phyloP scores from a whole-genome alignment of 768 basidiomycete species.

The Boletus coccyginus region DNA sequence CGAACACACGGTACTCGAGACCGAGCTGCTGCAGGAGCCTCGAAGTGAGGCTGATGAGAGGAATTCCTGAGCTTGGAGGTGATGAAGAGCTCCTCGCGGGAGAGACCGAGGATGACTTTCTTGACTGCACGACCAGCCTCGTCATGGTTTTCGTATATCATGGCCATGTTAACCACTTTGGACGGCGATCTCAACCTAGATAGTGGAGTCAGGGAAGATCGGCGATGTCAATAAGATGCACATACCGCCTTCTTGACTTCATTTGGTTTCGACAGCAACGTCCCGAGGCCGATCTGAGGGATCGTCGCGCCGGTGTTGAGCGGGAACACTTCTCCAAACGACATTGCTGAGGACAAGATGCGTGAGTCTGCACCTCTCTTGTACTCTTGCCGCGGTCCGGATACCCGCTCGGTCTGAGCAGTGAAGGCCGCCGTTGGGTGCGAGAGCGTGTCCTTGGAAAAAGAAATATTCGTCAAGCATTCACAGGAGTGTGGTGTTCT shows the following conservation, averaged over 20 bases:
- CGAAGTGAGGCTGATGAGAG: conserved; percentile 59
- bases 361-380: background rate
- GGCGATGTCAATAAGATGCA: background rate
- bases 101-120: conserved; percentile 73
- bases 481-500: too few species aligned
- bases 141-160: conserved; percentile 76
- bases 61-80: conserved; percentile 85
- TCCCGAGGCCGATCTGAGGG: conserved; percentile 80
- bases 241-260: conserved; percentile 73
- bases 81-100: conserved; percentile 78
- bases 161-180: conserved; percentile 77
- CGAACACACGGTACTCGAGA: conserved; percentile 59
- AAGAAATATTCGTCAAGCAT: too few species aligned
- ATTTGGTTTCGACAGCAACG: conserved; percentile 72
- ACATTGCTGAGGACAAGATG: conserved; percentile 33
- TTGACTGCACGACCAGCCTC: conserved; percentile 74
- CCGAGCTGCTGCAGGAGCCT: conserved; percentile 67
- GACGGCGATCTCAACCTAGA: conserved; percentile 72
- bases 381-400: conserved; percentile 7
- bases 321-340: conserved; percentile 36
- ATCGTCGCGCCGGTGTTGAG: conserved; percentile 51
- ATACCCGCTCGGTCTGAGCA: conserved; percentile 1
- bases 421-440: too few species aligned
- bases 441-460: too few species aligned
- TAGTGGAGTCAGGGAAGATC: background rate